Evolutionary conservation across 2,329 filamentous ascomycete species (phyloP).

Genomic region (Didymosphaeria variabile): DNA sequence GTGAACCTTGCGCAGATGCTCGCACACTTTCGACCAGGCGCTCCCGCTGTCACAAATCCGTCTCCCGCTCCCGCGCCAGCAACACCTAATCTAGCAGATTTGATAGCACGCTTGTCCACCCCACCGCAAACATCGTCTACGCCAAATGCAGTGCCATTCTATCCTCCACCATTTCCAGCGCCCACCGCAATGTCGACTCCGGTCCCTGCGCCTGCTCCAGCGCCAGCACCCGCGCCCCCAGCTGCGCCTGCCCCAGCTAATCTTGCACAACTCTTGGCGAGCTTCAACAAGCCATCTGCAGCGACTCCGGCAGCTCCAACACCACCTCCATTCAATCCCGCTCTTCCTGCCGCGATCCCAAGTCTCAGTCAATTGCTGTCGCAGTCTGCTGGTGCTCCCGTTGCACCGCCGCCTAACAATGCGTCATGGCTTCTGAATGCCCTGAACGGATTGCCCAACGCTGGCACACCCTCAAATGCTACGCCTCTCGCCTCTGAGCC

Average conservation of each 20-base stretch:
- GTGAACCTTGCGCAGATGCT: slow-evolving; percentile 43
- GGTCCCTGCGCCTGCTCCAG: slow-evolving; percentile 26
- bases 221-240: slow-evolving; percentile 32
- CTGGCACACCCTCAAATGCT: slow-evolving; percentile 36
- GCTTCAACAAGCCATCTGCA: slow-evolving; percentile 38
- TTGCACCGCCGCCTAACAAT: slow-evolving; percentile 26
- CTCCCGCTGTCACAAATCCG: slow-evolving; percentile 29
- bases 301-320: slow-evolving; percentile 24
- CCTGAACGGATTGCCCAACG: slow-evolving; percentile 35
- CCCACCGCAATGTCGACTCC: slow-evolving; percentile 34
- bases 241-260: slow-evolving; percentile 34
- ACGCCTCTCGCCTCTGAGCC: slow-evolving; percentile 36
- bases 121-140: slow-evolving; percentile 36
- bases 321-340: slow-evolving; percentile 26
- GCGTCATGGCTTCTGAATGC: slow-evolving; percentile 46
- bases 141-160: slow-evolving; percentile 36
- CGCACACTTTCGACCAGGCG: slow-evolving; percentile 34
- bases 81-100: slow-evolving; percentile 38
- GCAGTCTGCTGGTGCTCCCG: slow-evolving; percentile 24
- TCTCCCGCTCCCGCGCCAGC: slow-evolving; percentile 32
- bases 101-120: slow-evolving; percentile 40
- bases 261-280: slow-evolving; percentile 44
- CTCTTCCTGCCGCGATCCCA: slow-evolving; percentile 20
- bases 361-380: slow-evolving; percentile 30
- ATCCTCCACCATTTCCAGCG: slow-evolving; percentile 40